These are phyloP conservation scores for Papiliotrema terrestris DNA, from an alignment of 1,284 basidiomycete genomes.

Conservation along the genomic window DNA sequence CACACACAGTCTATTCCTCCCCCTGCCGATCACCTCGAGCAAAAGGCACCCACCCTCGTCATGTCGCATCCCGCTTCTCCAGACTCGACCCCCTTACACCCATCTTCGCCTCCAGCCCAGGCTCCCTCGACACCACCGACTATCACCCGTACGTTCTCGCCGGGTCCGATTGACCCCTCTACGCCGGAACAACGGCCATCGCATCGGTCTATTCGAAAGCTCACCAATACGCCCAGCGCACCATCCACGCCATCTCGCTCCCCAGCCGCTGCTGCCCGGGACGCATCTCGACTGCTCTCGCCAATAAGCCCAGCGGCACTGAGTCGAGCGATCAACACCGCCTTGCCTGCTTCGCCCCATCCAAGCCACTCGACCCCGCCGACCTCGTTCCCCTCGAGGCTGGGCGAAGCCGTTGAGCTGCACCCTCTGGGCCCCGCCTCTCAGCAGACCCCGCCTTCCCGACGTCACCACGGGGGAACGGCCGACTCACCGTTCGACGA, in stretches of 20 bases:
- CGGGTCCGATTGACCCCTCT: too few relatives aligned
- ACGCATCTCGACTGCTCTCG: background rate
- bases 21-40: too few relatives aligned
- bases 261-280: background rate
- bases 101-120: too few relatives aligned
- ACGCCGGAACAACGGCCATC: too few relatives aligned
- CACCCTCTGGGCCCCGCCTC: background rate
- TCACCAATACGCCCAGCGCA: too few relatives aligned
- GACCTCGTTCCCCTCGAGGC: constrained; percentile 8
- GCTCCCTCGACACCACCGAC: too few relatives aligned
- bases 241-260: background rate
- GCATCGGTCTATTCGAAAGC: too few relatives aligned
- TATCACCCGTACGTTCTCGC: too few relatives aligned
- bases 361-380: constrained; percentile 13
- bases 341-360: constrained; percentile 22
- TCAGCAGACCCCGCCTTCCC: constrained; percentile 8
- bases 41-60: too few relatives aligned
- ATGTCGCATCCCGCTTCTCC: too few relatives aligned
- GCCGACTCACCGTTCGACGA: constrained; percentile 37
- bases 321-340: constrained; percentile 22
- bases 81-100: too few relatives aligned
- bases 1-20: too few relatives aligned
- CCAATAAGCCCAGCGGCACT: constrained; percentile 8
- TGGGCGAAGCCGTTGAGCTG: constrained; percentile 21
- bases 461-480: background rate